A percentile compares a stretch with the other conserved stretches of the same genome.
phyloP scores from a whole-genome alignment of 331 rosid genomes.

The Prunus yedoensis region DNA sequence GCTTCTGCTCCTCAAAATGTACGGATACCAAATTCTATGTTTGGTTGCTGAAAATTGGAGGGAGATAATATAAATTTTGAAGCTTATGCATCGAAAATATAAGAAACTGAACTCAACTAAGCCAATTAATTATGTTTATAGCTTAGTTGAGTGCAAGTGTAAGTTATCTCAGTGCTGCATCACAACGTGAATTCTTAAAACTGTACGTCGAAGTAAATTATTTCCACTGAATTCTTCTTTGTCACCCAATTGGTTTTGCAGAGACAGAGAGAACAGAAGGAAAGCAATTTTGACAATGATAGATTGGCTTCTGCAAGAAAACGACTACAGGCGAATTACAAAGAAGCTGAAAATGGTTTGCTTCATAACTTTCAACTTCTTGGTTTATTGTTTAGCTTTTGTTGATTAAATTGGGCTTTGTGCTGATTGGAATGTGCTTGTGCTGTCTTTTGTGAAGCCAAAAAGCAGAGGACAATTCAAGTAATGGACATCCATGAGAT shows the following conservation, averaged over 20 bases:
- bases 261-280: conserved; percentile 80
- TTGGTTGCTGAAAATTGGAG: conserved; percentile 44
- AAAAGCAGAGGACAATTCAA: conserved; percentile 97
- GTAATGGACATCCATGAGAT: conserved; percentile 98
- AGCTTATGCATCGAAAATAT: conserved; percentile 39
- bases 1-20: conserved; percentile 66
- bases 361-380: neutral
- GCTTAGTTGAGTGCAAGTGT: conserved; percentile 36
- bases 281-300: conserved; percentile 59
- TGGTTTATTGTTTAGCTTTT: neutral
- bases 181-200: conserved; percentile 19
- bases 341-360: conserved; percentile 96
- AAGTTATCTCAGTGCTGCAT: conserved; percentile 31
- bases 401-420: neutral
- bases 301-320: conserved; percentile 85
- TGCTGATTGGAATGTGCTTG: conserved; percentile 36
- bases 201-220: neutral
- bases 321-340: conserved; percentile 90
- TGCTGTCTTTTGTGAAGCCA: conserved; percentile 56
- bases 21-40: conserved; percentile 54
- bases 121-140: conserved; percentile 38
- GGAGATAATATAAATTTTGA: conserved; percentile 36
- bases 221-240: neutral
- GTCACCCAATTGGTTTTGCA: conserved; percentile 33
- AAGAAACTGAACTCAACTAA: conserved; percentile 45